Base-by-base conservation (phyloP, 2,329 filamentous ascomycete species). In the Fusarium continuum region DNA sequence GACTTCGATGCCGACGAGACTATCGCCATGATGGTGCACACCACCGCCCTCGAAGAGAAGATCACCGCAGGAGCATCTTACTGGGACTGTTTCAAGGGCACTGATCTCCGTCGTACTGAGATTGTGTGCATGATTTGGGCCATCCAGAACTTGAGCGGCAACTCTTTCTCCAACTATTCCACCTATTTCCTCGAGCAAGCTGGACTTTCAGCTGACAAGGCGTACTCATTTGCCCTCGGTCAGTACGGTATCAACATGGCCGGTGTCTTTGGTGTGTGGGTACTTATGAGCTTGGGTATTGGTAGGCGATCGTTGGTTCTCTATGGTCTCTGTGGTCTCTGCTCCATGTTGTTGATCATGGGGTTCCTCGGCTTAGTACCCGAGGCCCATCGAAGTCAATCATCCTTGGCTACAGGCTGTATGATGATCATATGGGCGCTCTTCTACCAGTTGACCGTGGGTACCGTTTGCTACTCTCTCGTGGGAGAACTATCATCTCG, bases 11-110 rank as follows among this genome's bases (percentile, higher is more conserved):
- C 90, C 10, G 90, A 96, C 61, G 91, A 95, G 77, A 95, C 91
- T 0, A 82, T 96, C 44, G 88, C 91, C 69, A 96, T 96, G 91
- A 96, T 97, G 91, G 87, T 92, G 2, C 91, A 96, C 73, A 97
- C 92, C 1, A 93, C 91, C 1, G 89, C 90, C 0, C 80, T 96
- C 10, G 93, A 96, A 74, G 84, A 91, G 72, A 83, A 85, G 75
- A 90, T 92, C 48, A 93, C 91, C 5, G 78, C 80, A 7, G 92
- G 92, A 25, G 86, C 91, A 6, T 88, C 83, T 48, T 96, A 95
- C 75, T 77, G 85, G 68, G 92, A 96, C 75, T 96, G 92, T 78
- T 96, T 96, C 83, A 88, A 84, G 73, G 92, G 92, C 10, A 84
- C 85, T 11, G 89, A 96, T 72, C 80, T 89, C 41, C 89, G 92